These are phyloP conservation scores for Sordariomycetes sp. DNA, from an alignment of 2,329 filamentous ascomycete species.

Conservation along the genomic window DNA sequence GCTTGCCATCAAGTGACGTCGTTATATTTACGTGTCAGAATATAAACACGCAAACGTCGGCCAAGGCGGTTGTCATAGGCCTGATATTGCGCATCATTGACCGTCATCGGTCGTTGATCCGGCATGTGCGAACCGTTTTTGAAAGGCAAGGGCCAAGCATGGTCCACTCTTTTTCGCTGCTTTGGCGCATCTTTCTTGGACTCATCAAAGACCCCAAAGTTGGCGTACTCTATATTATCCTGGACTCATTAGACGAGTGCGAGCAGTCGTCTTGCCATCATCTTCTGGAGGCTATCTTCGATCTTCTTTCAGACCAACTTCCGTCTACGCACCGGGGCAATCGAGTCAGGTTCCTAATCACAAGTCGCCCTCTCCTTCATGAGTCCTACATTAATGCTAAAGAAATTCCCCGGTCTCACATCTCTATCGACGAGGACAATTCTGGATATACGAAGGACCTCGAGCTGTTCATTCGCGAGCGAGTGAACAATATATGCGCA, in stretches of 20 bases:
- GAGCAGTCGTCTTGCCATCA: slow-evolving; percentile 14
- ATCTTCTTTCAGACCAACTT: slow-evolving; percentile 8
- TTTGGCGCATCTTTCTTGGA: slow-evolving; percentile 23
- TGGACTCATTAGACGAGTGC: slow-evolving; percentile 29
- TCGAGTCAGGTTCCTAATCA: slow-evolving; percentile 22
- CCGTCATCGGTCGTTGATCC: slow-evolving; percentile 19
- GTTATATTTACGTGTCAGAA: slow-evolving; percentile 24
- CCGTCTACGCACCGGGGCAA: slow-evolving; percentile 6
- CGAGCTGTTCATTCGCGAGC: slow-evolving; percentile 18
- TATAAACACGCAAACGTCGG: slow-evolving; percentile 22
- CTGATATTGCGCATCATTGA: slow-evolving; percentile 24
- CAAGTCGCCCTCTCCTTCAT: slow-evolving; percentile 16
- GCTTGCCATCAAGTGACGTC: slow-evolving; percentile 10
- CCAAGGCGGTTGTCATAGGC: slow-evolving; percentile 21
- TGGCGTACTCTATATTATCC: slow-evolving; percentile 18
- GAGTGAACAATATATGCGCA: slow-evolving; percentile 18
- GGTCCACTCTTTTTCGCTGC: slow-evolving; percentile 19
- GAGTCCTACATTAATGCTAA: slow-evolving; percentile 5
- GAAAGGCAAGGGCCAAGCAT: slow-evolving; percentile 19
- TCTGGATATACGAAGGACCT: slow-evolving; percentile 17
- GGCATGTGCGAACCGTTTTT: slow-evolving; percentile 17
- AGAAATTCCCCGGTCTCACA: slow-evolving; percentile 4
- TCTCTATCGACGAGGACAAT: slow-evolving; percentile 13
- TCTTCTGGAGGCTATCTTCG: slow-evolving; percentile 14
- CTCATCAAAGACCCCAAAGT: slow-evolving; percentile 18